Base-by-base conservation (phyloP, 1,284 basidiomycete genomes). In the Garcileccinum viscosum region DNA sequence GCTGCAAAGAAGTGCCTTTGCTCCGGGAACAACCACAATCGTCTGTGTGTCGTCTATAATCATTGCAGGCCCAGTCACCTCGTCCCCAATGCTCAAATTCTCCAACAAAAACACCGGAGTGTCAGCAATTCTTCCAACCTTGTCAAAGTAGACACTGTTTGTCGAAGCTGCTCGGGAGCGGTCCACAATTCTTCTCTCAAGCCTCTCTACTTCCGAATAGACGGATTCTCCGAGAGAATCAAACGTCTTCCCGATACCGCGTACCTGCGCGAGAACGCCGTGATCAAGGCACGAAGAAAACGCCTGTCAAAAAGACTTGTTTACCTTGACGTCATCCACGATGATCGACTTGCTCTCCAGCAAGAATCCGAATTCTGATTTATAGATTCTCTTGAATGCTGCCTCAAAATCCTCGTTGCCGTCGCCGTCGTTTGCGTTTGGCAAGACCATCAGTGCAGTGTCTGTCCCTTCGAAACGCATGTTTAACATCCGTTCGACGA, bases 11-110 rank as follows among this genome's bases (percentile, higher is more conserved):
- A 91, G 82, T 6, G 89, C 92, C 75, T 81, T 88, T 56, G 92
- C 89, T 9, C 86, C 88, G 0, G 93, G 93, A 22, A 94, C 88
- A 3, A 97, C 79, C 44, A 96, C 90, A 70, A 97, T 94, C 33
- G 95, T 97, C 83, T 97, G 96, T 19, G 96, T 98, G 75, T 95
- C 85, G 80, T 98, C 96, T 73, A 98, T 93, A 70, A 97, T 90
- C 87, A 97, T 91, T 30, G 94, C 94, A 3, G 96, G 95, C 0
- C 96, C 95, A 38, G 84, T 78, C 38, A 98, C 84, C 35, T 84
- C 82, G 69, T 95, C 91, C 5, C 96, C 96, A 6, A 89, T 81
- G 0, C 83, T 82, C 65, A 98, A 79, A 15, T 85, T 82, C 58
- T 88, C 88, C 68, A 98, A 82, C 73, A 92, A 78, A 79, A 88